phyloP scores from a whole-genome alignment of 2,329 filamentous ascomycete genomes.

The Ceratocystis smalleyi region DNA sequence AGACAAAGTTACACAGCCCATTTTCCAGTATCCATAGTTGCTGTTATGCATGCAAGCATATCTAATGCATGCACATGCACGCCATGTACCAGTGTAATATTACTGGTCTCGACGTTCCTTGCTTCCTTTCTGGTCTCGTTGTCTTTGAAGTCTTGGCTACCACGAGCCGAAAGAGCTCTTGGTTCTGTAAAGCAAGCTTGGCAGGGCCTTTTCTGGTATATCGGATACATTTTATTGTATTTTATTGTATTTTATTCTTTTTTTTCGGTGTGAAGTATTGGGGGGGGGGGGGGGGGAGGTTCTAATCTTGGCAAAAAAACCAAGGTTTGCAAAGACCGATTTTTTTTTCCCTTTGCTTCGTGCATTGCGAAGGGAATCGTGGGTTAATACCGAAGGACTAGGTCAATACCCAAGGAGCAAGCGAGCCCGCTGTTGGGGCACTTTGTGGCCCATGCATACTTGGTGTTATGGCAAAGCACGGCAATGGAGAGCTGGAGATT shows the following conservation, averaged over 20 bases:
- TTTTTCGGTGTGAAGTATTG: neutral
- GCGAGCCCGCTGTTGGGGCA: neutral
- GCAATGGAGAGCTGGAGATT: neutral
- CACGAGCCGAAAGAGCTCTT: neutral
- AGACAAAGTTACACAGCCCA: neutral
- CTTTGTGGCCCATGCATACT: neutral
- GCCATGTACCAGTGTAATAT: neutral
- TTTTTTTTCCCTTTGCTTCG: neutral
- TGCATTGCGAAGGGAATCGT: neutral
- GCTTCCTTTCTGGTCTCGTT: neutral
- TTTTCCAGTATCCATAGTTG: neutral
- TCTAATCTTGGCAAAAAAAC: neutral
- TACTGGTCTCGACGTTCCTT: neutral
- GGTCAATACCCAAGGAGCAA: neutral
- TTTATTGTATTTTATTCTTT: neutral
- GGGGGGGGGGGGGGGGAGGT: neutral
- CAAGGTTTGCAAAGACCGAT: neutral
- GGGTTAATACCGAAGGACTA: neutral
- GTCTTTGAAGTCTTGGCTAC: neutral
- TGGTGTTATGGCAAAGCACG: slow-evolving; percentile 1
- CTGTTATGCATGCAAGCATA: neutral
- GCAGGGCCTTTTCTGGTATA: neutral
- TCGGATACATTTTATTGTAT: neutral
- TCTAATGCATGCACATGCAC: neutral
- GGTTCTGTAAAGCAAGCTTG: neutral